Base-by-base conservation (phyloP, 75 land plant species). In the Selaginella moellendorffii region DNA sequence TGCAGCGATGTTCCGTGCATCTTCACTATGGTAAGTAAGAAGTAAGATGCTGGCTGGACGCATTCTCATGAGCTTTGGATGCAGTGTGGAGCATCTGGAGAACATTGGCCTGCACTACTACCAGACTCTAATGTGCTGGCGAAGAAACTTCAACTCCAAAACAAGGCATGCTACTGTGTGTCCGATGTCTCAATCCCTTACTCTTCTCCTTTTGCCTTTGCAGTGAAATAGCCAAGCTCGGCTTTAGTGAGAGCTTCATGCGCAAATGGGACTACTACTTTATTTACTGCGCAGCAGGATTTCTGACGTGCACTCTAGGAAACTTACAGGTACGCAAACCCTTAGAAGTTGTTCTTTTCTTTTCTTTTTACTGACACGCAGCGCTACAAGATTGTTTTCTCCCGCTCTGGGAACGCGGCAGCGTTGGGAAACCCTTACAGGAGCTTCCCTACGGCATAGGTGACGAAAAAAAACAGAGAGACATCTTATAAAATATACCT, bases 241-340 rank as follows among this genome's bases (percentile, higher is more conserved):
- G 97, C 1, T 84, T 87, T 64, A 71, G 80, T 70, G 84, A 87
- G 27, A 80, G 82, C 66, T 91, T 91, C 72, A 79, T 91, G 8
- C 77, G 84, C 2, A 87, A 79, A 63, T 91, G 97, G 97, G 97
- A 91, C 10, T 91, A 87, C 67, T 91, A 91, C 53, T 87, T 91
- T 67, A 56, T 84, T 22, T 87, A 91, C 58, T 84, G 88, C 69
- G 97, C 86, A 29, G 88, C 97, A 54, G 97, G 93, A 24, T 91
- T 91, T 68, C 81, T 77, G 64, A 62, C 84, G 1, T 65, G 76
- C 1, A 87, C 88, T 22, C 46, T 36, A 36, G 46, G 46, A 14
- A 36, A 36, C 46, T 36, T 36, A 36, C 46, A 36, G 14, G 46
- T 36, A 36, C 5, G 46, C 14, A 14, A 5, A 36, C 46, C 10